Percentiles rank a stretch among this genome's conserved stretches.
These are phyloP conservation scores for Colletotrichum plurivorum DNA, from an alignment of 2,329 filamentous ascomycete species.

Conservation along the genomic window DNA sequence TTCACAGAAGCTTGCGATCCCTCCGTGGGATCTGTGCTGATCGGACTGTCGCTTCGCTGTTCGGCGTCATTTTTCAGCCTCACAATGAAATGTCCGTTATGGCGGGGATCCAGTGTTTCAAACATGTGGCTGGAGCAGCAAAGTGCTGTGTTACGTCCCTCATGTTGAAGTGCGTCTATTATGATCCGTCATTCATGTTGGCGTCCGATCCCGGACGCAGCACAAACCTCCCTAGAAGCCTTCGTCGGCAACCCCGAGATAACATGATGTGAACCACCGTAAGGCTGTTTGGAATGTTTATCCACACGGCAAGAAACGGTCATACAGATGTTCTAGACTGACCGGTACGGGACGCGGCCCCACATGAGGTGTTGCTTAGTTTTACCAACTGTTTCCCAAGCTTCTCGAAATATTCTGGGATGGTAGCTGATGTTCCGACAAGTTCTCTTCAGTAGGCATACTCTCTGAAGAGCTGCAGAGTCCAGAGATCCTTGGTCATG, in stretches of 20 bases:
- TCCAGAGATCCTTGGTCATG: too few species aligned
- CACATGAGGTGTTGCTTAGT: background rate
- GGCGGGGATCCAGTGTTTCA: slow-evolving; percentile 26
- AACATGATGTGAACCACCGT: slow-evolving; percentile 12
- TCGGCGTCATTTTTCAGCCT: slow-evolving; percentile 20
- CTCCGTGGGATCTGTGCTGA: background rate
- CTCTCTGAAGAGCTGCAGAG: too few species aligned
- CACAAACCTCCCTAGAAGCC: background rate
- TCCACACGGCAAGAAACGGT: background rate
- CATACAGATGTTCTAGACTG: slow-evolving; percentile 30
- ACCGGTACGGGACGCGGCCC: background rate
- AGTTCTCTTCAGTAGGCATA: too few species aligned
- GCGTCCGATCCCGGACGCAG: too few species aligned
- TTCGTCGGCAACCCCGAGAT: background rate
- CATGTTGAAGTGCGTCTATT: background rate
- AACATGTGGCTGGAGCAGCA: slow-evolving; percentile 8
- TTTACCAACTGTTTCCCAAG: background rate
- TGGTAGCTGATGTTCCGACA: background rate
- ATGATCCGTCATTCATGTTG: background rate
- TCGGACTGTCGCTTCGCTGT: background rate
- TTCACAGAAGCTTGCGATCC: slow-evolving; percentile 3
- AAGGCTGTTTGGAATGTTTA: slow-evolving; percentile 30
- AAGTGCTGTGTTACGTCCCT: background rate
- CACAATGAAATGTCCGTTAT: background rate
- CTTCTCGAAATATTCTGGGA: background rate